These are phyloP conservation scores for Cystobasidium tubakii DNA, from an alignment of 768 basidiomycete species.

Conservation along the genomic window DNA sequence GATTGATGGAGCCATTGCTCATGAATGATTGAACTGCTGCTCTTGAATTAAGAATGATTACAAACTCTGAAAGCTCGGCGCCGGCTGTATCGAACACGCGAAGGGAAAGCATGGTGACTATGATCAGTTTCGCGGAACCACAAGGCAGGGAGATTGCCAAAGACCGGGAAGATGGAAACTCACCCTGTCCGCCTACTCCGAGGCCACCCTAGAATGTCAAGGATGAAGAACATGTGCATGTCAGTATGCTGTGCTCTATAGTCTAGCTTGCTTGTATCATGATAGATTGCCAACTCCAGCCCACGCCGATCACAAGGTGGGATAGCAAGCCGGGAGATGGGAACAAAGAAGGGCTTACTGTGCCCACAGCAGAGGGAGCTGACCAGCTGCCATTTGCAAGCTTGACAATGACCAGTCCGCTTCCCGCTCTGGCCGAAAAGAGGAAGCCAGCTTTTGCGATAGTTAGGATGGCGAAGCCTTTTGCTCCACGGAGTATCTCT, in stretches of 20 bases:
- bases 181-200: slow-evolving; percentile 65
- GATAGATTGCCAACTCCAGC: neutral
- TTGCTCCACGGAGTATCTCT: slow-evolving; percentile 43
- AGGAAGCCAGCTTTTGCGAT: slow-evolving; percentile 46
- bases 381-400: slow-evolving; percentile 59
- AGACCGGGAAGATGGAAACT: neutral
- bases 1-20: slow-evolving; percentile 74
- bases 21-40: slow-evolving; percentile 76
- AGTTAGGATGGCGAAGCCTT: slow-evolving; percentile 42
- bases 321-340: neutral
- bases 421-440: slow-evolving; percentile 44
- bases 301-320: slow-evolving; percentile 2
- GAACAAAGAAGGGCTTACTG: neutral
- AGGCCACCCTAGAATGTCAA: slow-evolving; percentile 63
- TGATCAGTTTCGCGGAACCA: neutral
- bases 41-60: slow-evolving; percentile 72
- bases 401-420: slow-evolving; percentile 42
- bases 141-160: neutral
- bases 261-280: no score
- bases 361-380: slow-evolving; percentile 75
- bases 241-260: neutral
- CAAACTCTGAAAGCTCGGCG: slow-evolving; percentile 50
- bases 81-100: slow-evolving; percentile 43
- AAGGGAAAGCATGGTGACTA: neutral
- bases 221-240: slow-evolving; percentile 51